Conservation (phyloP, 192 early-diverging fungal species). For the Martensiomyces pterosporus region DNA sequence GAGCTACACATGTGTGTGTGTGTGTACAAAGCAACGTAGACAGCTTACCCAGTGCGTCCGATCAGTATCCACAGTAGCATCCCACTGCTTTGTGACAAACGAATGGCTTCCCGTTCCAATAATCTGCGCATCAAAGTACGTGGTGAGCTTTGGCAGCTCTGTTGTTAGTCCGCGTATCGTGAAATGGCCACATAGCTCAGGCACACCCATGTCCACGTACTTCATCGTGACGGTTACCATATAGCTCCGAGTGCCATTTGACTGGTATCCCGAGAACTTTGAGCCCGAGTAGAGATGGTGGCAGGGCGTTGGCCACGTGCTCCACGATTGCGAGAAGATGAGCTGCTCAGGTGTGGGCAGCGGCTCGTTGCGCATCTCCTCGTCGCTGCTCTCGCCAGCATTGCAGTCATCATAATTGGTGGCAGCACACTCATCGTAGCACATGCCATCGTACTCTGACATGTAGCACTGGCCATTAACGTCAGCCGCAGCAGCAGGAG, state of each 20-base stretch:
- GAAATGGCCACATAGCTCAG: slow-evolving; percentile 69
- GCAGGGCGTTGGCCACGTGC: slow-evolving; percentile 49
- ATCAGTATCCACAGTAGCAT: slow-evolving; percentile 66
- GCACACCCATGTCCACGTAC: slow-evolving; percentile 62
- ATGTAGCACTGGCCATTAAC: too few relatives aligned
- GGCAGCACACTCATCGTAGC: too few relatives aligned
- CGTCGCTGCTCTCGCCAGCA: slow-evolving; percentile 19
- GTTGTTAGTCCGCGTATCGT: slow-evolving; percentile 68
- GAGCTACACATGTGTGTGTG: too few relatives aligned
- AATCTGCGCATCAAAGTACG: slow-evolving; percentile 75
- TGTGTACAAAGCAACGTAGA: not conserved
- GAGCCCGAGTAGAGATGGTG: slow-evolving; percentile 51
- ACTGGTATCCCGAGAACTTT: slow-evolving; percentile 43
- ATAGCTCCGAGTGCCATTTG: slow-evolving; percentile 45
- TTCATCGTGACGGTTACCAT: slow-evolving; percentile 34
- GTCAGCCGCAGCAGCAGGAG: too few relatives aligned
- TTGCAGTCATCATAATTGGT: too few relatives aligned
- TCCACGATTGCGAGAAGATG: slow-evolving; percentile 47
- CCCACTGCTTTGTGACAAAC: slow-evolving; percentile 74
- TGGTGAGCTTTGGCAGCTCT: slow-evolving; percentile 67
- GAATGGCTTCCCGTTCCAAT: slow-evolving; percentile 56
- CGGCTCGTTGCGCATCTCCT: slow-evolving; percentile 24
- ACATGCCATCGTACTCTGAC: too few relatives aligned
- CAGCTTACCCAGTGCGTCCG: slow-evolving; percentile 61
- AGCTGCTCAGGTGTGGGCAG: slow-evolving; percentile 45